Conservation (phyloP, 140 eudicot species). For the Stevia rebaudiana region DNA sequence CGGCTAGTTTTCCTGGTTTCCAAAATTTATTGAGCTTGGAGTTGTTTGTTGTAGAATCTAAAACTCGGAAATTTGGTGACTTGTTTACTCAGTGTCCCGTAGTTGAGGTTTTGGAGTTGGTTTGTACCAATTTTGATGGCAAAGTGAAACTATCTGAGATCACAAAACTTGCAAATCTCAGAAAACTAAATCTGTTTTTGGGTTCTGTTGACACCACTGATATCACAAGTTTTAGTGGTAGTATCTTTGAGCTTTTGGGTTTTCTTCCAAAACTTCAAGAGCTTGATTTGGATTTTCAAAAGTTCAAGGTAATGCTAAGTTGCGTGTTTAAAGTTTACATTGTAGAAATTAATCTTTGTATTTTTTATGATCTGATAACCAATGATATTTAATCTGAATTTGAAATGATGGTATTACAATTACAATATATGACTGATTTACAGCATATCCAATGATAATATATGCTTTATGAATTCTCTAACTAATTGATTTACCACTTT, state of each 20-base stretch:
- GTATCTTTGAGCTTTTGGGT: neutral
- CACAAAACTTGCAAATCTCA: neutral
- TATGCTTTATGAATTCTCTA: neutral
- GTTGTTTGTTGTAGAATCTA: neutral
- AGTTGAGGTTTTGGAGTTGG: neutral
- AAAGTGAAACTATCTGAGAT: neutral
- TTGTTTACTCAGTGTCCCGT: neutral
- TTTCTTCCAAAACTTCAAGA: slow-evolving; percentile 11
- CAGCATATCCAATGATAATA: neutral
- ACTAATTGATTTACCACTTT: neutral
- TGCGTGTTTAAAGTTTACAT: neutral
- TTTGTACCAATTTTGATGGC: too few relatives aligned
- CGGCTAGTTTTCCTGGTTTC: neutral
- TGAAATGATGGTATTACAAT: too few relatives aligned
- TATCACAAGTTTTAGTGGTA: too few relatives aligned
- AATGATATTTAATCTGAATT: too few relatives aligned
- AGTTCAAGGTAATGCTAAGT: neutral
- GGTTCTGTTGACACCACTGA: neutral
- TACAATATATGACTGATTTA: too few relatives aligned
- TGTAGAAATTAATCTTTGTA: too few relatives aligned
- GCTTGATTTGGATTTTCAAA: neutral
- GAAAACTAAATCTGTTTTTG: neutral
- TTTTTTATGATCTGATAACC: too few relatives aligned
- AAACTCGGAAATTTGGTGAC: neutral
- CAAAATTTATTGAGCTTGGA: slow-evolving; percentile 10